Conservation (phyloP, 2,329 filamentous ascomycete species). For the Diaporthe destruens region DNA sequence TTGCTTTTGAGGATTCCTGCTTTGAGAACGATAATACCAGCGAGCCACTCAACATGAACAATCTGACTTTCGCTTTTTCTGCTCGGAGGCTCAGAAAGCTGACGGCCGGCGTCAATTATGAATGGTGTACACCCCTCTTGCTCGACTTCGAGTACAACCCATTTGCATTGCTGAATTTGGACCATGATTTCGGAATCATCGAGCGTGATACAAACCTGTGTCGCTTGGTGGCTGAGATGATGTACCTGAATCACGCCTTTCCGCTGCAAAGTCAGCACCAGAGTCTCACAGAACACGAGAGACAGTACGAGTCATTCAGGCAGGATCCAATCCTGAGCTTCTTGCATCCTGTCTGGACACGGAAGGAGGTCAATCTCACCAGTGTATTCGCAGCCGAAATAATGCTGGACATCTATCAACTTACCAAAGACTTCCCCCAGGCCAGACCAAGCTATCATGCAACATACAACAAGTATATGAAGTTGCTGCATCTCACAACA, state of each 20-base stretch:
- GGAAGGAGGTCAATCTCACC: not conserved
- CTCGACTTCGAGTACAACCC: not conserved
- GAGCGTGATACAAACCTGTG: not conserved
- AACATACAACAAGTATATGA: not conserved
- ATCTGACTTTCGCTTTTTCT: not conserved
- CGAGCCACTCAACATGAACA: not conserved
- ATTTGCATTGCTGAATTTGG: not conserved
- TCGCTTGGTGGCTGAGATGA: not conserved
- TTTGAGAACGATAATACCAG: not conserved
- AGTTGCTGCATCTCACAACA: not conserved
- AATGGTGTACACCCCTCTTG: not conserved
- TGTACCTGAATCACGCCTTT: not conserved
- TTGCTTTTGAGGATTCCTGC: not conserved
- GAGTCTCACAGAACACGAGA: not conserved
- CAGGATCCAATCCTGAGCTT: not conserved
- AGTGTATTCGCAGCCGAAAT: not conserved
- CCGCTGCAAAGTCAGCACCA: not conserved
- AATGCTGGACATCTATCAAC: not conserved
- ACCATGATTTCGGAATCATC: not conserved
- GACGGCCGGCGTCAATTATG: not conserved
- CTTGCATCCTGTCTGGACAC: not conserved
- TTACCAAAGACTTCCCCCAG: not conserved
- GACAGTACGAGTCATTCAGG: not conserved
- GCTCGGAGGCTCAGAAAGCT: not conserved
- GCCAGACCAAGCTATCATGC: not conserved